A percentile compares a stretch with the other conserved stretches of the same genome.
Evolutionary conservation across 2,329 filamentous ascomycete genomes (phyloP).

Genomic region (Zopfia rhizophila): DNA sequence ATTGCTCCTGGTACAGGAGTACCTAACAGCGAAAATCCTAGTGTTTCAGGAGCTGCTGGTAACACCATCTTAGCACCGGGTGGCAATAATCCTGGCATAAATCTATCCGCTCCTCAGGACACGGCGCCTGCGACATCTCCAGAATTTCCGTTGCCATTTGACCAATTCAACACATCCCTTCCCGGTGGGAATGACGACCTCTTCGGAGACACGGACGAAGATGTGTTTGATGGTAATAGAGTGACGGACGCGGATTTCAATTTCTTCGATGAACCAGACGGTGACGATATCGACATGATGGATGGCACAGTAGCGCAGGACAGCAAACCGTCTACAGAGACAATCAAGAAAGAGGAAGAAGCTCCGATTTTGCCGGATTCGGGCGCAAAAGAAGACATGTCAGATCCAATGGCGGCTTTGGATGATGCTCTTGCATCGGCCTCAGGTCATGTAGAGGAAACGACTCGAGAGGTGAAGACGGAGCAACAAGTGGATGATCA

Average conservation of each 20-base stretch:
- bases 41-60: conserved; percentile 33
- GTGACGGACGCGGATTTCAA: conserved; percentile 86
- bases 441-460: conserved; percentile 4
- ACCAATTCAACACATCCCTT: conserved; percentile 32
- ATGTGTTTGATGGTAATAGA: conserved; percentile 77
- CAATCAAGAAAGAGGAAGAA: conserved; percentile 20
- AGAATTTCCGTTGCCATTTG: conserved; percentile 27
- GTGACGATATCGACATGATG: conserved; percentile 48
- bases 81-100: conserved; percentile 44
- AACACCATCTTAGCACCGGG: conserved; percentile 42
- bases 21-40: conserved; percentile 41
- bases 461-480: background rate
- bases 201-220: conserved; percentile 74
- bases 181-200: conserved; percentile 62
- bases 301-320: conserved; percentile 36
- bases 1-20: conserved; percentile 41
- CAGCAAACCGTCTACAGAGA: conserved; percentile 12
- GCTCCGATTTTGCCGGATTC: conserved; percentile 2
- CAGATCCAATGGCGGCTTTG: conserved; percentile 40
- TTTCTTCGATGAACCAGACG: conserved; percentile 77
- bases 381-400: conserved; percentile 33
- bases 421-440: conserved; percentile 39
- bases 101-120: conserved; percentile 43
- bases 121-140: conserved; percentile 34
- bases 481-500: conserved; percentile 6